Evolutionary conservation across 2,329 filamentous ascomycete species (phyloP).

Genomic region (Pseudogymnoascus sp.): DNA sequence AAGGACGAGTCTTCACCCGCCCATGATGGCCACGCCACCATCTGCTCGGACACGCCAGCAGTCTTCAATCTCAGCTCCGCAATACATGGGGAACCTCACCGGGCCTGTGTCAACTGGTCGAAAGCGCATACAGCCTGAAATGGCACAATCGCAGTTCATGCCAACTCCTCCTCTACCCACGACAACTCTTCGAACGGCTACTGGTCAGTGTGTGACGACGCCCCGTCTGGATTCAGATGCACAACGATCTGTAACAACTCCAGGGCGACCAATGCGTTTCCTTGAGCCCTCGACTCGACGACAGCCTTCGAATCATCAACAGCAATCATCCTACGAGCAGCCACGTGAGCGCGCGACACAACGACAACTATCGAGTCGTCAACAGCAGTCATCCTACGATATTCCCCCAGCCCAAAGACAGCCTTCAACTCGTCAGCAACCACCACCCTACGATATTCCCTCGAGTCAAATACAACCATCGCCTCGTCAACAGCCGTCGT

Average conservation of each 20-base stretch:
- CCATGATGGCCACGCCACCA: neutral
- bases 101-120: neutral
- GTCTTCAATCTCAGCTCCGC: neutral
- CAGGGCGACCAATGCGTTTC: neutral
- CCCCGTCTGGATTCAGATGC: neutral
- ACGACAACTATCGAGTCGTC: neutral
- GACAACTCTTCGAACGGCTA: slow-evolving; percentile 3
- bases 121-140: neutral
- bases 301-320: neutral
- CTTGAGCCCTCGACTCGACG: neutral
- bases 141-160: neutral
- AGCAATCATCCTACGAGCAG: neutral
- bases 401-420: neutral
- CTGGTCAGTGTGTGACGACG: neutral
- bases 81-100: neutral
- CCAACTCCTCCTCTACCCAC: neutral
- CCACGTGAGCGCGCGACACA: neutral
- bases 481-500: neutral
- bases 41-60: neutral
- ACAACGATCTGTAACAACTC: neutral
- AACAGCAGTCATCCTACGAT: neutral
- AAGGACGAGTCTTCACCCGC: neutral
- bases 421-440: neutral
- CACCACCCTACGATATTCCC: neutral
- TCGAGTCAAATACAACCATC: neutral